Base-by-base conservation (phyloP, 2,329 filamentous ascomycete species). In the Dichotomopilus funicola region DNA sequence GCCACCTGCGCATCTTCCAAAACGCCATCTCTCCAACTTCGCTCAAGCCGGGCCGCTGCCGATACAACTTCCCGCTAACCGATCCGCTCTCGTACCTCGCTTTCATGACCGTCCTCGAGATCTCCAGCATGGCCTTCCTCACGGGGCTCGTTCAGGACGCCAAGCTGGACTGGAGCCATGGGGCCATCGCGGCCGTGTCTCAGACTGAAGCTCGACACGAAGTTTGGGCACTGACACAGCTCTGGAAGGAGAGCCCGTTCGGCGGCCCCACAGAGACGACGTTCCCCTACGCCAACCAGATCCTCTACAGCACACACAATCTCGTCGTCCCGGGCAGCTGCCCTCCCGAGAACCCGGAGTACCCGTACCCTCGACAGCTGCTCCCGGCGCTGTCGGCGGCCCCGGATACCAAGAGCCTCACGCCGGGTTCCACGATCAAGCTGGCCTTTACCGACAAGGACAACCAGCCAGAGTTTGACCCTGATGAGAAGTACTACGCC, bases 1-100 rank as follows among this genome's bases (percentile, higher is more conserved):
- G 60, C 49, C 62, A 63, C 35, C 56, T 63, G 1, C 62, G 62
- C 51, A 59, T 63, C 56, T 63, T 63, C 55, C 62, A 63, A 33
- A 60, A 61, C 56, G 44, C 55, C 36, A 63, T 63, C 53, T 63
- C 62, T 8, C 59, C 59, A 2, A 55, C 56, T 5, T 63, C 62
- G 3, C 36, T 62, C 49, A 63, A 63, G 48, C 62, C 62, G 2
- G 62, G 62, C 0, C 42, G 55, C 2, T 63, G 62, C 59, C 49
- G 51, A n/a, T 63, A 63, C 54, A 6, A 3, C 5, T 63, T 63
- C 13, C 60, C 62, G 0, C 56, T 63, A n/a, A n/a, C 31, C 10
- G 56, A 61, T 31, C 57, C 60, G 0, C n/a, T 51, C 2, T 43
- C 52, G 2, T 63, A 60, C 41, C 40, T 63, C 4, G 52, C 57